phyloP scores from a whole-genome alignment of 2,329 filamentous ascomycete species.

The Pseudogymnoascus sp. region DNA sequence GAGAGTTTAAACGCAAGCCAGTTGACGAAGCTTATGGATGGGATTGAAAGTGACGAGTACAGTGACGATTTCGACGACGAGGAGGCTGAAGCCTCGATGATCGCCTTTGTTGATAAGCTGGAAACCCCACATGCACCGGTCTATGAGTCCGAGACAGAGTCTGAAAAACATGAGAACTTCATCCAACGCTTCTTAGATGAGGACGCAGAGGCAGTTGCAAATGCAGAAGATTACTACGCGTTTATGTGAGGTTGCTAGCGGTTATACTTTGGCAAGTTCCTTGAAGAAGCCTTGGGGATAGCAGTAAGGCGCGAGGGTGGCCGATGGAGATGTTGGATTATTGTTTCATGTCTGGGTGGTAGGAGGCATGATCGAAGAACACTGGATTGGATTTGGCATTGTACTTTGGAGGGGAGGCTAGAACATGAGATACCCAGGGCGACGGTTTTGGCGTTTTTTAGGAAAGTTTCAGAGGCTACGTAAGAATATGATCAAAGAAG shows the following conservation, averaged over 20 bases:
- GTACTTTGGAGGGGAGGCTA: neutral
- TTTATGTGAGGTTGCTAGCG: neutral
- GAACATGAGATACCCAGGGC: neutral
- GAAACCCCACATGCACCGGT: neutral
- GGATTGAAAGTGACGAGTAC: conserved; percentile 1
- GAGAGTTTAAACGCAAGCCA: neutral
- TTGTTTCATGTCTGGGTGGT: neutral
- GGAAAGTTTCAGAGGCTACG: neutral
- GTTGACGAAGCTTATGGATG: neutral
- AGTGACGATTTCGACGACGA: neutral
- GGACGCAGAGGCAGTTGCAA: neutral
- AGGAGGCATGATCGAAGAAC: neutral
- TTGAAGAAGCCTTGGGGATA: neutral
- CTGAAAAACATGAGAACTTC: neutral
- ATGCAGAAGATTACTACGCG: neutral
- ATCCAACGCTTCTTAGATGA: neutral
- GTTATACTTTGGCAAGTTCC: neutral
- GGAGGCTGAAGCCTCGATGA: neutral
- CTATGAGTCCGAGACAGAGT: neutral
- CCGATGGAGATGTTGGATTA: too few species aligned
- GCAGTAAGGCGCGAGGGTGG: neutral
- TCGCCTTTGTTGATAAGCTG: neutral
- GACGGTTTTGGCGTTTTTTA: neutral
- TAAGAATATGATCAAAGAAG: neutral
- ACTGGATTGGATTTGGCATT: neutral